These are phyloP conservation scores for Boletus mariae DNA, from an alignment of 1,284 basidiomycete genomes.

Conservation along the genomic window DNA sequence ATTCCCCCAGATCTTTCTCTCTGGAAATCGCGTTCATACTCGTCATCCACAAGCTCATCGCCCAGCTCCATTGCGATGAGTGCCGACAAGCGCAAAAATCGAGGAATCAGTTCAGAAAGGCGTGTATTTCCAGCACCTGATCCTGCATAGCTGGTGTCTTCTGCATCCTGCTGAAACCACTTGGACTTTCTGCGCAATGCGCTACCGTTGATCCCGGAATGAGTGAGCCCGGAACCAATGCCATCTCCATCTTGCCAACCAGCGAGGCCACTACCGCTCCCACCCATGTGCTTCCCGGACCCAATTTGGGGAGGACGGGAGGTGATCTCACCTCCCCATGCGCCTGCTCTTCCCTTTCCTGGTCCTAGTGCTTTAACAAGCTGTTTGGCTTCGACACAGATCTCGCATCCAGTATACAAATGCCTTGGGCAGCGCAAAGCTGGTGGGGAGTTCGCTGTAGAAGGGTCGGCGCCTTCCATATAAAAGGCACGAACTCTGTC, in stretches of 20 bases:
- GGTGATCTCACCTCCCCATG: constrained; percentile 27
- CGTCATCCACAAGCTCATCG: constrained; percentile 51
- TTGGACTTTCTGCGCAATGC: constrained; percentile 48
- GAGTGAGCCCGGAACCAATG: constrained; percentile 62
- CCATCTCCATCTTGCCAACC: constrained; percentile 71
- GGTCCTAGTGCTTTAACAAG: constrained; percentile 29
- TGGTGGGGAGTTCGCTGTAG: constrained; percentile 59
- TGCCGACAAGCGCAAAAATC: constrained; percentile 72
- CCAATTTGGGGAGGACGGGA: constrained; percentile 24
- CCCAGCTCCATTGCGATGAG: constrained; percentile 71
- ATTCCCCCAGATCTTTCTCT: constrained; percentile 13
- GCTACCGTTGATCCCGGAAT: constrained; percentile 51
- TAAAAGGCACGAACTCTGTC: constrained; percentile 52
- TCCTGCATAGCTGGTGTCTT: constrained; percentile 24
- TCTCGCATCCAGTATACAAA: constrained; percentile 65
- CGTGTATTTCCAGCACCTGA: constrained; percentile 56
- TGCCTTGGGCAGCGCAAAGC: constrained; percentile 68
- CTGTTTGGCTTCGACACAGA: constrained; percentile 61
- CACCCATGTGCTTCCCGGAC: constrained; percentile 33
- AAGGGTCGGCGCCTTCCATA: constrained; percentile 57
- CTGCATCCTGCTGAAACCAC: constrained; percentile 28
- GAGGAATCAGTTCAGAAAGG: constrained; percentile 62
- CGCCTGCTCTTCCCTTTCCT: constrained; percentile 19
- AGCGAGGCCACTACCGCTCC: constrained; percentile 50
- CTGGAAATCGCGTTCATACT: constrained; percentile 31